Evolutionary conservation across 2,329 filamentous ascomycete genomes (phyloP).

Genomic region (Aureobasidium sp.): DNA sequence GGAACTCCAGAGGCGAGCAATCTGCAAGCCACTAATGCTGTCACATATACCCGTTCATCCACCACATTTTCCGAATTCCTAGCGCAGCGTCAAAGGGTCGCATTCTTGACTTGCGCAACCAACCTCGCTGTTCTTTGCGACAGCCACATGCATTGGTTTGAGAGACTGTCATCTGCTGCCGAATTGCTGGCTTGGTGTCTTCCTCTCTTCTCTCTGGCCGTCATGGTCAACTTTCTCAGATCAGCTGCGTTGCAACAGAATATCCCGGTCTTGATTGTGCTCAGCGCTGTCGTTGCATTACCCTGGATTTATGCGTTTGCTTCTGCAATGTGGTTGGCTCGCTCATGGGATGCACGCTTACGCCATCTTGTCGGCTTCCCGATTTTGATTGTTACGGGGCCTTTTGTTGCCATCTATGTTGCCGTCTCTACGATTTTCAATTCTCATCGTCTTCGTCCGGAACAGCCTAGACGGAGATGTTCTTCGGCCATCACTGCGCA

Average conservation of each 20-base stretch:
- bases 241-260: constrained; percentile 10
- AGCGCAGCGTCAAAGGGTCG: constrained; percentile 45
- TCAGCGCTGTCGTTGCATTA: constrained; percentile 26
- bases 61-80: constrained; percentile 39
- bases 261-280: constrained; percentile 15
- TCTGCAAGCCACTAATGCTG: constrained; percentile 41
- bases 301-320: constrained; percentile 27
- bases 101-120: constrained; percentile 43
- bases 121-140: constrained; percentile 45
- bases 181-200: constrained; percentile 39
- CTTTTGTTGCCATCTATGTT: constrained; percentile 40
- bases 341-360: constrained; percentile 21
- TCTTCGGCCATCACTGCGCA: not conserved
- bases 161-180: constrained; percentile 40
- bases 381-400: constrained; percentile 27
- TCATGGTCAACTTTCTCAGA: constrained; percentile 23
- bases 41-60: constrained; percentile 35
- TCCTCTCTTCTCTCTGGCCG: constrained; percentile 23
- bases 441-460: constrained; percentile 26
- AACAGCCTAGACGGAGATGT: not conserved
- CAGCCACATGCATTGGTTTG: constrained; percentile 37
- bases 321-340: constrained; percentile 26
- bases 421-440: constrained; percentile 38
- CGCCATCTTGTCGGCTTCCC: constrained; percentile 27
- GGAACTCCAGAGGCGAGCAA: constrained; percentile 40